Evolutionary conservation across 2,329 filamentous ascomycete species (phyloP).

Genomic region (Pleomassaria siparia): DNA sequence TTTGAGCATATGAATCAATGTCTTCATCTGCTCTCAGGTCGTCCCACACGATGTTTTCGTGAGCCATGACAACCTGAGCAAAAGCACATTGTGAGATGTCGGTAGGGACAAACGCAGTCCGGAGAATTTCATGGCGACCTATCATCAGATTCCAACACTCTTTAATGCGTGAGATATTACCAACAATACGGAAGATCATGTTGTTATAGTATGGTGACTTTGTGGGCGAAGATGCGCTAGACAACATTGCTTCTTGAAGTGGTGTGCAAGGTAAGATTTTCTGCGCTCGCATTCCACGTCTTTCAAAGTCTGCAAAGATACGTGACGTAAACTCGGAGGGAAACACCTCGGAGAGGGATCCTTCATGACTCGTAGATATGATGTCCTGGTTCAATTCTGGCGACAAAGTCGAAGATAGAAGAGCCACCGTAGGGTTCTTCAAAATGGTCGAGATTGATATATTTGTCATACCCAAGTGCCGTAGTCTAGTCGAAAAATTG

Average conservation of each 20-base stretch:
- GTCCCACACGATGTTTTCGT: constrained; percentile 49
- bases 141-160: constrained; percentile 65
- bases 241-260: constrained; percentile 85
- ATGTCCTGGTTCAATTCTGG: neutral
- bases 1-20: constrained; percentile 45
- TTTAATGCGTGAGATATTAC: constrained; percentile 54
- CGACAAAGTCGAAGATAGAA: constrained; percentile 50
- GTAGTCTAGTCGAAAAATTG: constrained; percentile 62
- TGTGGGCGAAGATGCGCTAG: constrained; percentile 50
- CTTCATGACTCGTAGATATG: neutral
- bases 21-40: constrained; percentile 13
- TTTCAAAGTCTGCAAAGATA: constrained; percentile 16
- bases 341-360: constrained; percentile 14
- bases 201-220: constrained; percentile 70
- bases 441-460: constrained; percentile 70
- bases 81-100: constrained; percentile 63
- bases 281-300: constrained; percentile 44
- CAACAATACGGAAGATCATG: constrained; percentile 63
- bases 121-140: constrained; percentile 70
- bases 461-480: constrained; percentile 47
- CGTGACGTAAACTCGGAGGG: constrained; percentile 11
- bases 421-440: constrained; percentile 66
- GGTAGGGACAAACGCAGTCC: constrained; percentile 74
- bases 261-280: constrained; percentile 79
- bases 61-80: constrained; percentile 68